phyloP scores from a whole-genome alignment of 768 basidiomycete species.

The Rhodocollybia butyracea region DNA sequence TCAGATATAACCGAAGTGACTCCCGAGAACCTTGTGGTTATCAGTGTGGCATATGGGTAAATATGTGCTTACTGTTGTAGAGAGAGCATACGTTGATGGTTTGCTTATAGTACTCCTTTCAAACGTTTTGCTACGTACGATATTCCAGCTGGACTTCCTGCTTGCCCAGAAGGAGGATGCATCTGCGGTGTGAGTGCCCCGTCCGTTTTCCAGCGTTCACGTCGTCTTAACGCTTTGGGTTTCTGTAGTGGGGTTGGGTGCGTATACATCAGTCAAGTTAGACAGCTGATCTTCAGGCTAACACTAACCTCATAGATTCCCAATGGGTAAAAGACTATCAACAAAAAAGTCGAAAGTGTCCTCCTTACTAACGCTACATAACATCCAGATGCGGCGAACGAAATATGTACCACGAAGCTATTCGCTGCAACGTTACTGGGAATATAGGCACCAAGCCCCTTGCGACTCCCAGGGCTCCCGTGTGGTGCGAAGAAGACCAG shows the following conservation, averaged over 20 bases:
- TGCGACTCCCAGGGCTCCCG: constrained; percentile 39
- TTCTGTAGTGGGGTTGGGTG: constrained; percentile 5
- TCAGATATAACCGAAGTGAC: constrained; percentile 46
- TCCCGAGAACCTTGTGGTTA: constrained; percentile 47
- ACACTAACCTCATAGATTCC: neutral
- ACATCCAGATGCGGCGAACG: constrained; percentile 43
- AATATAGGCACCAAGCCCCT: constrained; percentile 37
- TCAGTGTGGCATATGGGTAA: constrained; percentile 45
- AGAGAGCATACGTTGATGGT: neutral
- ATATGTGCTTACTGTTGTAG: constrained; percentile 8
- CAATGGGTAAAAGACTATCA: neutral
- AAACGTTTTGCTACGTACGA: constrained; percentile 43
- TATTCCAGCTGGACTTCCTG: constrained; percentile 46
- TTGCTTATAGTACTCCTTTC: constrained; percentile 46
- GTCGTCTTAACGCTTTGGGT: neutral
- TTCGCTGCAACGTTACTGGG: constrained; percentile 45
- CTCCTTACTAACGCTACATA: neutral
- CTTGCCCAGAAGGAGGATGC: constrained; percentile 48
- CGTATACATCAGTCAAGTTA: neutral
- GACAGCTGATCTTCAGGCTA: neutral
- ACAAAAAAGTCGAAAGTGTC: neutral
- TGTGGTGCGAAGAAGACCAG: constrained; percentile 50
- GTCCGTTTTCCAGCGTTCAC: neutral
- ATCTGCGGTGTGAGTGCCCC: constrained; percentile 46
- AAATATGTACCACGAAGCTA: constrained; percentile 48